A percentile compares a stretch with the other conserved stretches of the same genome.
Evolutionary conservation across 352 stramenopile species (phyloP).

Genomic region (Globisporangium lucens): DNA sequence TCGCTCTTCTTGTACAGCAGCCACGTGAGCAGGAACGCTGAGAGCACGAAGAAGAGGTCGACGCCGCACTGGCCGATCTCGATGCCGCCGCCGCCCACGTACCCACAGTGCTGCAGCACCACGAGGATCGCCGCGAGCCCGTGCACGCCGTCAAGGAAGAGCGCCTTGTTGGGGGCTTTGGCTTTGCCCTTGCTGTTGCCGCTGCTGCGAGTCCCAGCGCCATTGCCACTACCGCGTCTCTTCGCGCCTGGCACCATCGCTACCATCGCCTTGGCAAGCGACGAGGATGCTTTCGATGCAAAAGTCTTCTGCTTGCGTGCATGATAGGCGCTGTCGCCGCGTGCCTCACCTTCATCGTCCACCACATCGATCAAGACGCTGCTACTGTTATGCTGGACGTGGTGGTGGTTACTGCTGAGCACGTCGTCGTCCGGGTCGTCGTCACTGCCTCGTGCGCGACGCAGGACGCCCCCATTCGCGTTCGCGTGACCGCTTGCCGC

Average conservation of each 20-base stretch:
- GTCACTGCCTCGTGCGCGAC: background rate
- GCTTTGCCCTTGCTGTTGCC: background rate
- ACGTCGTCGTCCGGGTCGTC: background rate
- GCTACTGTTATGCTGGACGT: background rate
- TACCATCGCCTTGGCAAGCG: background rate
- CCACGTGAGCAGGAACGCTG: conserved; percentile 23
- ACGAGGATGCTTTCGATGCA: background rate
- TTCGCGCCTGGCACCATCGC: background rate
- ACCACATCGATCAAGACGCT: background rate
- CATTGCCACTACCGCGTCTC: background rate
- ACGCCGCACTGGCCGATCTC: conserved; percentile 18
- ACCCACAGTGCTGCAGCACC: conserved; percentile 20
- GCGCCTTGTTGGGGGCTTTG: conserved; percentile 4
- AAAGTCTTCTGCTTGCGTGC: conserved; percentile 2
- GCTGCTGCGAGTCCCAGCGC: background rate
- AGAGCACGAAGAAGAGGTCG: conserved; percentile 28
- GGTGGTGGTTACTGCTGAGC: background rate
- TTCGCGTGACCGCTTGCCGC: background rate
- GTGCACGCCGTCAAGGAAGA: conserved; percentile 19
- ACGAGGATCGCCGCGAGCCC: conserved; percentile 18
- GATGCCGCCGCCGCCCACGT: conserved; percentile 10
- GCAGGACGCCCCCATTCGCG: background rate
- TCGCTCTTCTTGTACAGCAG: conserved; percentile 19
- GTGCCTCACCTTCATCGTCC: background rate
- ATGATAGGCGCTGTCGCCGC: background rate